Percentiles rank a stretch among this genome's conserved stretches.
These are phyloP conservation scores for Xylaria longipes DNA, from an alignment of 495 filamentous ascomycete genomes.

Conservation along the genomic window DNA sequence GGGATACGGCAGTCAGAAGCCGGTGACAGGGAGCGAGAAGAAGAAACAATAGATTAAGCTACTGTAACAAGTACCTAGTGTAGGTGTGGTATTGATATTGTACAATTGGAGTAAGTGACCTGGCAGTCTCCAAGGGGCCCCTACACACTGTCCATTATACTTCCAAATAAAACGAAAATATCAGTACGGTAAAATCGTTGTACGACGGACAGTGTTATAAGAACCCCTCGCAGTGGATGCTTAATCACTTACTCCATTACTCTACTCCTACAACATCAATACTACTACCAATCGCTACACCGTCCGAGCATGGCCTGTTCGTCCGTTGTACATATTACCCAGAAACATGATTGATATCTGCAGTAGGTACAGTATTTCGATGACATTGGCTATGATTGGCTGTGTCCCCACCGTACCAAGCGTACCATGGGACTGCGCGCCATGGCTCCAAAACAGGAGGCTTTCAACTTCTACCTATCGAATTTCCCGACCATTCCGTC, in stretches of 20 bases:
- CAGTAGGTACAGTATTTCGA: background rate
- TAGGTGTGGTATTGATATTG: background rate
- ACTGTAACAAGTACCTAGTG: background rate
- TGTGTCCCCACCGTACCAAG: background rate
- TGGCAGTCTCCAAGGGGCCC: background rate
- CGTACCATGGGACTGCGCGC: background rate
- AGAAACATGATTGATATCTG: background rate
- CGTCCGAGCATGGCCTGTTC: background rate
- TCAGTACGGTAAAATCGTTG: background rate
- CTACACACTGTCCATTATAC: background rate
- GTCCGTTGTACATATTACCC: background rate
- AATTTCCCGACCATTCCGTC: slow-evolving; percentile 22
- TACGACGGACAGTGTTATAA: no score
- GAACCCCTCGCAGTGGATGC: no score
- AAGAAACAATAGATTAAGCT: slow-evolving; percentile 32
- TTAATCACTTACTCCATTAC: no score
- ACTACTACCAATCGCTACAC: no score
- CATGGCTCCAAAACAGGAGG: slow-evolving; percentile 7
- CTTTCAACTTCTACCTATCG: slow-evolving; percentile 1
- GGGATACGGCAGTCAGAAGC: slow-evolving; percentile 32
- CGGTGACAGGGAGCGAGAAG: slow-evolving; percentile 32
- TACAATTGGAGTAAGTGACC: background rate
- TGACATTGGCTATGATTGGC: slow-evolving; percentile 20
- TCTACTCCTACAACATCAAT: no score
- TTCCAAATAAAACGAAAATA: background rate